Conservation (phyloP, 495 filamentous ascomycete genomes). For the Daldinia caldariorum region DNA sequence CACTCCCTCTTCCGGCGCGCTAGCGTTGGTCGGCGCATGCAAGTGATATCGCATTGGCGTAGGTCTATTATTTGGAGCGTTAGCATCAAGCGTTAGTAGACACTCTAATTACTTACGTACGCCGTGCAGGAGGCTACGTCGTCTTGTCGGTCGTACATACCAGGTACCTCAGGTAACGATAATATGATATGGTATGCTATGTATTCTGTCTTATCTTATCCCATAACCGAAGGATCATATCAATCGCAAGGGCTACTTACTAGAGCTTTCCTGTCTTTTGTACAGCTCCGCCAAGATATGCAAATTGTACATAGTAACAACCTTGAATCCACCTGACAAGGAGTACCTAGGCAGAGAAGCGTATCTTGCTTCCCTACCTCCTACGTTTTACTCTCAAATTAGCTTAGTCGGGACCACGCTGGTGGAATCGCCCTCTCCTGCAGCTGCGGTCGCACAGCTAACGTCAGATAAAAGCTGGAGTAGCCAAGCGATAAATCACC, state of each 20-base stretch:
- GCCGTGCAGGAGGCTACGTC: constrained; percentile 15
- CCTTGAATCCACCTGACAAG: not conserved
- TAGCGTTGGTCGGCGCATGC: constrained; percentile 34
- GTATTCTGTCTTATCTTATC: too few species aligned
- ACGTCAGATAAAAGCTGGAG: constrained; percentile 23
- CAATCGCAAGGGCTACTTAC: constrained; percentile 1
- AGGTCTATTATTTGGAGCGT: constrained; percentile 12
- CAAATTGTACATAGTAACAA: constrained; percentile 39
- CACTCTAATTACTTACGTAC: constrained; percentile 10
- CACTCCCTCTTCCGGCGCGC: constrained; percentile 22
- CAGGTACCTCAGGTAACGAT: too few species aligned
- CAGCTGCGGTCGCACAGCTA: constrained; percentile 26
- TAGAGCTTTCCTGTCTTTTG: constrained; percentile 7
- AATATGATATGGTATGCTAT: not conserved
- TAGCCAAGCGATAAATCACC: constrained; percentile 24
- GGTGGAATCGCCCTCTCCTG: constrained; percentile 37
- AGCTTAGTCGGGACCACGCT: constrained; percentile 32
- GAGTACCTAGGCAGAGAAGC: constrained; percentile 8
- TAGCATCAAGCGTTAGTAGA: constrained; percentile 7
- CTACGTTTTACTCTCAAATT: constrained; percentile 29
- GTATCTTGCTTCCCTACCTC: not conserved
- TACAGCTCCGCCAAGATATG: constrained; percentile 35
- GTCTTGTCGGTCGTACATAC: constrained; percentile 9
- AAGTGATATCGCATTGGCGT: constrained; percentile 43
- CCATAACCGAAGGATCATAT: not conserved